Base-by-base conservation (phyloP, 2,329 filamentous ascomycete genomes). In the Fusarium devonianum region DNA sequence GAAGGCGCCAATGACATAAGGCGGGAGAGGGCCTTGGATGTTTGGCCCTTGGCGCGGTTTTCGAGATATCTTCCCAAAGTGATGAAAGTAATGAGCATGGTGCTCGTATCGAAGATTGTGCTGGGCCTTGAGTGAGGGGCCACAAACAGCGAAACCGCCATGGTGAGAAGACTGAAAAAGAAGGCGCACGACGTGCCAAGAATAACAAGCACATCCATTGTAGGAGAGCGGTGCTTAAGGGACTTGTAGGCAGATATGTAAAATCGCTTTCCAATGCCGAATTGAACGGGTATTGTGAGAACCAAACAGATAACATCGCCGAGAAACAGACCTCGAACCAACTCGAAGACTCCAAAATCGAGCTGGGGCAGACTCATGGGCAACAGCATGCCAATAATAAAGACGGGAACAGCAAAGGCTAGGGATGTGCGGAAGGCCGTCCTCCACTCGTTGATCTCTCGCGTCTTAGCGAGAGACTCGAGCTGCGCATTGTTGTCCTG, bases 401-500 rank as follows among this genome's bases (percentile, higher is more conserved):
- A 91, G 23, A 99, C 93, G 0, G 94, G 94, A 7, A 97, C 74
- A 3, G 92, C 92, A 68, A 97, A 97, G 4, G 80, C 78, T 3
- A 90, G 66, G 0, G 92, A 96, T 7, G 88, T 80, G 55, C 82
- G 79, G 72, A 97, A 96, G 0, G 92, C 90, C 21, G 79, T 83
- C 54, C 84, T 85, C 94, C 94, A 99, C 71, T 96, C 92, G 57
- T 88, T 89, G 55, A 99, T 96, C 71, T 99, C 94, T 62, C 90
- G 90, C 0, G 94, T 97, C 75, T 99, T 99, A 7, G 94, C 89
- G 3, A 99, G 80, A 1, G 94, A 97, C 71, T 97, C 92, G 2
- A 99, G 82, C 69, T 99, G 94, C 1, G 94, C 93, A 67, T 96
- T 96, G 70, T 96, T 97, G 73, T 99, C 94, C 64, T 97, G 91